Evolutionary conservation across 2,329 filamentous ascomycete genomes (phyloP).

Genomic region (Colletotrichum sp.): DNA sequence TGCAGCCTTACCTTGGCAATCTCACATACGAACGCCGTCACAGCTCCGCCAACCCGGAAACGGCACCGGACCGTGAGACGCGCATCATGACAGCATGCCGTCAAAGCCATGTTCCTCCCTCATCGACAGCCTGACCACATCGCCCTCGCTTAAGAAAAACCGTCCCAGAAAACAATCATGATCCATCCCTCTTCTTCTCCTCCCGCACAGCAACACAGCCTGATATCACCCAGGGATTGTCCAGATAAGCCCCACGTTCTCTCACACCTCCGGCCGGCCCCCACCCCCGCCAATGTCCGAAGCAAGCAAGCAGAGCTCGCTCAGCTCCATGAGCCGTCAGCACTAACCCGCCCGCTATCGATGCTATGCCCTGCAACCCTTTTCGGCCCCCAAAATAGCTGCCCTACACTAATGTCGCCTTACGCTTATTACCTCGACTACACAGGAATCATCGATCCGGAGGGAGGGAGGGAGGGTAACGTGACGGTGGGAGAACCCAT

Average conservation of each 20-base stretch:
- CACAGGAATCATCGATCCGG: background rate
- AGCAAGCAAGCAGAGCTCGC: background rate
- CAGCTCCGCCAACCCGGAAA: background rate
- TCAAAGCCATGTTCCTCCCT: background rate
- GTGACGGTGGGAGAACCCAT: background rate
- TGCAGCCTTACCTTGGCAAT: background rate
- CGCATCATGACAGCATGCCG: background rate
- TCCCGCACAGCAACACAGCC: background rate
- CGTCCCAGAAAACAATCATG: background rate
- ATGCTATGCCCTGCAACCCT: background rate
- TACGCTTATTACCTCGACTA: background rate
- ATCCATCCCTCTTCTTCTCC: background rate
- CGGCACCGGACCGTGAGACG: background rate
- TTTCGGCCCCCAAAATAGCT: background rate
- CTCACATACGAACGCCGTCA: background rate
- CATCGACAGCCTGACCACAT: background rate
- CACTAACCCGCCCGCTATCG: background rate
- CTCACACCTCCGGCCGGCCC: background rate
- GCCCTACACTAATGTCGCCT: background rate
- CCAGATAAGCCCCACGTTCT: background rate
- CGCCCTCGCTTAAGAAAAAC: accelerated
- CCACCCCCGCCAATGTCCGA: background rate
- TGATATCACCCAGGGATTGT: background rate
- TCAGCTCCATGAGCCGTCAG: background rate
- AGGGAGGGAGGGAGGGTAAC: background rate